A percentile compares a stretch with the other conserved stretches of the same genome.
Conservation (phyloP, 2,329 filamentous ascomycete genomes). For the Paradendryphiella salina region DNA sequence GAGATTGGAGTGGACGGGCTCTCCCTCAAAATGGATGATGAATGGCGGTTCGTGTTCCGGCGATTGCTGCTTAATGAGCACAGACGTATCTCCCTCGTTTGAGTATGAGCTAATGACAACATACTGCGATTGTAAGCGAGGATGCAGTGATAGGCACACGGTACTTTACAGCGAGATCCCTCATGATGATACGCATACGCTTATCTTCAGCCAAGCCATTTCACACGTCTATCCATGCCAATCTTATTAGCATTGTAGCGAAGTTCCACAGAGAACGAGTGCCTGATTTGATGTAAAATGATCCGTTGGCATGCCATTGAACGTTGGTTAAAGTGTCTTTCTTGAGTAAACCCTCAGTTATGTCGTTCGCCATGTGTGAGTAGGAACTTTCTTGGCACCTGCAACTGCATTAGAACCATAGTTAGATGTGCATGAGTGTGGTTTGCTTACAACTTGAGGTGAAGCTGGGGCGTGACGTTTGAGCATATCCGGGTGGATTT, state of each 20-base stretch:
- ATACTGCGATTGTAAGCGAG: slow-evolving; percentile 23
- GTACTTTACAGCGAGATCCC: slow-evolving; percentile 28
- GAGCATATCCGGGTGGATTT: slow-evolving; percentile 22
- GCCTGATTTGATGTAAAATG: slow-evolving; percentile 22
- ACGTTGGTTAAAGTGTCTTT: slow-evolving; percentile 9
- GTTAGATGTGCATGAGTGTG: not conserved
- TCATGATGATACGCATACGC: slow-evolving; percentile 1
- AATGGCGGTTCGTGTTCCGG: slow-evolving; percentile 17
- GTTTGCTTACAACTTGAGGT: slow-evolving; percentile 5
- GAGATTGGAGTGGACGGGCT: slow-evolving; percentile 19
- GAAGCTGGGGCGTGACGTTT: slow-evolving; percentile 17
- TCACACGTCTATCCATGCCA: slow-evolving; percentile 30
- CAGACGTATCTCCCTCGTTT: slow-evolving; percentile 26
- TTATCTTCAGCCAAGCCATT: not conserved
- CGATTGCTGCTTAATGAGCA: slow-evolving; percentile 32
- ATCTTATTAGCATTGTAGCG: slow-evolving; percentile 3
- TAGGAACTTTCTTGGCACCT: slow-evolving; percentile 10
- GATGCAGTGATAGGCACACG: not conserved
- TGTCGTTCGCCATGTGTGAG: not conserved
- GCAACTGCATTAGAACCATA: not conserved
- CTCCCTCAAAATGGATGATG: slow-evolving; percentile 24
- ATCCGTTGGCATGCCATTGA: slow-evolving; percentile 30
- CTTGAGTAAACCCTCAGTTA: slow-evolving; percentile 19
- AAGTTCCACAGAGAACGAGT: slow-evolving; percentile 18
- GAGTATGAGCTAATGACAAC: slow-evolving; percentile 29